Evolutionary conservation across 768 basidiomycete species (phyloP).

Genomic region (Leccinum variicolor): DNA sequence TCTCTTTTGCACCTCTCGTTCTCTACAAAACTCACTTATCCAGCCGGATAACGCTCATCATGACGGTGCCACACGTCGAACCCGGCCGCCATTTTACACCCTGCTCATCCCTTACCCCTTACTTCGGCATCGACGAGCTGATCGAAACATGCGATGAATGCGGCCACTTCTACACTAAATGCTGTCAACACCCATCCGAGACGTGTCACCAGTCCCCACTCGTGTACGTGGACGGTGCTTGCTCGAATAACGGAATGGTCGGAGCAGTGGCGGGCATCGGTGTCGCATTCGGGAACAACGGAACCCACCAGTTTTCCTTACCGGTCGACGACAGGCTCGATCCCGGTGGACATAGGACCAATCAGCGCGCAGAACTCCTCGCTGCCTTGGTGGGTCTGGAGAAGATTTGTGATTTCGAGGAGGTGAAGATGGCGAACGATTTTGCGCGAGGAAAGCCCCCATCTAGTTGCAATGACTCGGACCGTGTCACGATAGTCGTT

Average conservation of each 20-base stretch:
- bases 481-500: not conserved
- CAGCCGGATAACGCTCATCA: not conserved
- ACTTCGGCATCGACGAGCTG: not conserved
- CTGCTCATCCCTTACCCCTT: not conserved
- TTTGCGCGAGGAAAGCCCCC: not conserved
- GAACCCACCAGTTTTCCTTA: slow-evolving; percentile 1
- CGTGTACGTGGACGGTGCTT: not conserved
- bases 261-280: not conserved
- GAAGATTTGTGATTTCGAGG: slow-evolving; percentile 26
- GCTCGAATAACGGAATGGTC: not conserved
- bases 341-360: not conserved
- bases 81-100: not conserved
- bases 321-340: not conserved
- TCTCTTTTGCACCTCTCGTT: not conserved
- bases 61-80: not conserved
- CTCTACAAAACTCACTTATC: too few species aligned
- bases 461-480: not conserved
- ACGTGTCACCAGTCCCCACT: not conserved
- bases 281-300: not conserved
- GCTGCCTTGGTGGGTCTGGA: slow-evolving; percentile 13
- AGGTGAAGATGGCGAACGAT: not conserved
- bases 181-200: not conserved
- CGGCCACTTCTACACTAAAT: not conserved
- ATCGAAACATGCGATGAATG: not conserved
- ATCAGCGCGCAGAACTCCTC: not conserved